These are phyloP conservation scores for Coniophora puteana DNA, from an alignment of 1,284 basidiomycete genomes.

Conservation along the genomic window DNA sequence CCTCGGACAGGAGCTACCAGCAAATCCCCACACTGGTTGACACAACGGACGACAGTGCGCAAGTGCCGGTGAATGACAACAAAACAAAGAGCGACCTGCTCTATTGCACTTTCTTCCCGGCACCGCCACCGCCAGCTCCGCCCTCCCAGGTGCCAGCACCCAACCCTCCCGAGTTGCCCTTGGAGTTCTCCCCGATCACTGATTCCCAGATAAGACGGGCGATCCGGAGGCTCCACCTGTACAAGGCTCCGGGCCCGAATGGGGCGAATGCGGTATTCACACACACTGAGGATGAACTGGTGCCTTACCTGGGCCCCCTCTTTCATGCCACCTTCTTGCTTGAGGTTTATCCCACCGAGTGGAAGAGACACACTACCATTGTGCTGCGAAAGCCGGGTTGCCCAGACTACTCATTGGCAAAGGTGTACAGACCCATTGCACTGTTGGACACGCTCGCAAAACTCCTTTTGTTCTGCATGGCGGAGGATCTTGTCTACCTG, in stretches of 20 bases:
- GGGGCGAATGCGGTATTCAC: conserved; percentile 32
- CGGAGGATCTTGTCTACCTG: conserved; percentile 19
- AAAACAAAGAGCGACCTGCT: not conserved
- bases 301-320: conserved; percentile 22
- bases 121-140: not conserved
- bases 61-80: conserved; percentile 1
- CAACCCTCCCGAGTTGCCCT: not conserved
- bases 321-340: conserved; percentile 26
- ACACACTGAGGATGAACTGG: conserved; percentile 20
- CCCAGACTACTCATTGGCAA: conserved; percentile 29
- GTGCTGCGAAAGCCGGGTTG: conserved; percentile 37
- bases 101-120: not conserved
- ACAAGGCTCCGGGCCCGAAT: conserved; percentile 35
- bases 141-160: not conserved
- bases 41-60: not conserved
- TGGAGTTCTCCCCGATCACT: not conserved
- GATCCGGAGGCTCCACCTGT: conserved; percentile 15
- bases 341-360: conserved; percentile 25
- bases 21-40: not conserved
- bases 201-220: conserved; percentile 1
- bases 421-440: conserved; percentile 36
- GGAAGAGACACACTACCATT: conserved; percentile 29
- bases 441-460: conserved; percentile 36
- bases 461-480: conserved; percentile 22
- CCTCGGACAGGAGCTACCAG: not conserved